A percentile compares a stretch with the other conserved stretches of the same genome.
These are phyloP conservation scores for Colletotrichum eremochloae DNA, from an alignment of 2,329 filamentous ascomycete genomes.

Conservation along the genomic window DNA sequence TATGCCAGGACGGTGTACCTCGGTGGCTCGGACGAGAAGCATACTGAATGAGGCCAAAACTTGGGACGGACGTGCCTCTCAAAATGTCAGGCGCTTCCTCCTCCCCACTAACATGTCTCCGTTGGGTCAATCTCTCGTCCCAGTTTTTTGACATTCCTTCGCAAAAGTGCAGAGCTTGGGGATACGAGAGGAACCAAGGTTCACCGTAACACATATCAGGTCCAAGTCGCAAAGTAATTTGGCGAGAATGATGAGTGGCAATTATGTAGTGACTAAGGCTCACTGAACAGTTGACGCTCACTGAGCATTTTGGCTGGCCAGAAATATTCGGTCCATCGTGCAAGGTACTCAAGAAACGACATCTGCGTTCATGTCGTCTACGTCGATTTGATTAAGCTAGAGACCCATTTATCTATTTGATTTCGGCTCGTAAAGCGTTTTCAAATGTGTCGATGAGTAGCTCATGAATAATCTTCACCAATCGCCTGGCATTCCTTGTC, in stretches of 20 bases:
- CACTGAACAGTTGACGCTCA: not conserved
- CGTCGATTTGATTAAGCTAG: not conserved
- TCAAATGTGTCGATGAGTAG: no score
- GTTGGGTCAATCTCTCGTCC: not conserved
- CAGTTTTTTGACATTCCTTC: not conserved
- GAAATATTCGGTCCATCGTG: not conserved
- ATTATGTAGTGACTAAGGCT: not conserved
- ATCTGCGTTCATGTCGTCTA: not conserved
- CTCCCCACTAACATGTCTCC: not conserved
- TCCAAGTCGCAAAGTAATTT: not conserved
- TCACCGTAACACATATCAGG: not conserved
- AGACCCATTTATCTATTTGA: not conserved
- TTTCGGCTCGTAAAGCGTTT: not conserved
- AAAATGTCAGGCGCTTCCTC: not conserved
- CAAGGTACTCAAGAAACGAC: not conserved
- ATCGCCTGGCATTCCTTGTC: conserved; percentile 25
- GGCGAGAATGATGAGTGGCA: not conserved
- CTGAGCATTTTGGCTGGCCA: not conserved
- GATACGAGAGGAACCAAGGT: not conserved
- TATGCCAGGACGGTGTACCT: no score
- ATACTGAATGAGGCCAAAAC: conserved; percentile 31
- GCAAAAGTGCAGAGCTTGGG: no score
- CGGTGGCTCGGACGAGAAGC: conserved; percentile 29
- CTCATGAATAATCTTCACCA: not conserved
- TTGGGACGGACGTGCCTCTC: conserved; percentile 14